These are phyloP conservation scores for Thalia dealbata DNA, from an alignment of 176 grass and related monocot species.

Conservation along the genomic window DNA sequence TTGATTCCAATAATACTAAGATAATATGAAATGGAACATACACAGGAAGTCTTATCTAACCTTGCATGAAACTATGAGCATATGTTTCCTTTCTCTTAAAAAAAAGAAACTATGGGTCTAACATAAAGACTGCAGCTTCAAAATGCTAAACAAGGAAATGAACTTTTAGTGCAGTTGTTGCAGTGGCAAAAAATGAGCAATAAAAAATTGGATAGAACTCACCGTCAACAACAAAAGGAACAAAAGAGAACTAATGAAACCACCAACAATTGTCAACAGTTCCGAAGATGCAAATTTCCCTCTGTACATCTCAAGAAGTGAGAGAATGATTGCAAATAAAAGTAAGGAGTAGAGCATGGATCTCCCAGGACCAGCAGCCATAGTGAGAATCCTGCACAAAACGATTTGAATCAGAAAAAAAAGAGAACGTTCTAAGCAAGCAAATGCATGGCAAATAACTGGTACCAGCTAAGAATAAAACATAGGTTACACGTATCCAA, in stretches of 20 bases:
- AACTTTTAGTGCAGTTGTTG: background rate
- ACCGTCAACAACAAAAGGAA: slow-evolving; percentile 81
- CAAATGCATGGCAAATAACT: background rate
- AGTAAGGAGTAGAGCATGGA: slow-evolving; percentile 83
- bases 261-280: slow-evolving; percentile 86
- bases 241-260: slow-evolving; percentile 80
- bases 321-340: slow-evolving; percentile 71
- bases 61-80: background rate
- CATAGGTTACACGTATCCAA: background rate
- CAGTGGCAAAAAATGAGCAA: too few species aligned
- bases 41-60: background rate
- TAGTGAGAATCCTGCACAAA: slow-evolving; percentile 4
- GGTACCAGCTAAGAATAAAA: background rate
- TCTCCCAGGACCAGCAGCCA: slow-evolving; percentile 47
- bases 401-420: background rate
- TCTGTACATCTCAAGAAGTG: slow-evolving; percentile 86
- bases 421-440: background rate
- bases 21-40: background rate
- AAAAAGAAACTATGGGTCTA: too few species aligned
- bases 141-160: background rate
- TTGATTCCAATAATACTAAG: background rate
- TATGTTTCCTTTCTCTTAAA: too few species aligned
- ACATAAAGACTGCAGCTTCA: background rate
- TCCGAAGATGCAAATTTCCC: slow-evolving; percentile 78
- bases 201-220: slow-evolving; percentile 16